A percentile compares a stretch with the other conserved stretches of the same genome.
These are phyloP conservation scores for Dacryopinax spathularia DNA, from an alignment of 768 basidiomycete genomes.

Conservation along the genomic window DNA sequence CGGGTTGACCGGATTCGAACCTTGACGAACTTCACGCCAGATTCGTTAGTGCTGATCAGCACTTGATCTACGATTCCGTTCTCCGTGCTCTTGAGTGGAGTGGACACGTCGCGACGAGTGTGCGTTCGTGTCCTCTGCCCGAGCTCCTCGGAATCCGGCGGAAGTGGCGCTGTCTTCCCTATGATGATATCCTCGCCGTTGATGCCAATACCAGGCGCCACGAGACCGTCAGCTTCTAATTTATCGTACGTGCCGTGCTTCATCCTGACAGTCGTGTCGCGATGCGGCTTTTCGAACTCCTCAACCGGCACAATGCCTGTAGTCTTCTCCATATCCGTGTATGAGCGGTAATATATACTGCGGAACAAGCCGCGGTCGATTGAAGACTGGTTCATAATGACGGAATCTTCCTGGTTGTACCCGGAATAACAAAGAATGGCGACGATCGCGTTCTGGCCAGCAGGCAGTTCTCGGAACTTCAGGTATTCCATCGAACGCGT, in stretches of 20 bases:
- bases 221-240: conserved; percentile 88
- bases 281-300: conserved; percentile 91
- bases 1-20: conserved; percentile 90
- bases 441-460: conserved; percentile 98
- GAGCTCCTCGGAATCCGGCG: conserved; percentile 90
- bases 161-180: conserved; percentile 95
- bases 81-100: conserved; percentile 94
- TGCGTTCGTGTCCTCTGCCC: conserved; percentile 91
- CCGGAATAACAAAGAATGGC: conserved; percentile 98
- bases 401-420: conserved; percentile 99
- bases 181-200: conserved; percentile 97
- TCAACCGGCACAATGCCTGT: conserved; percentile 82
- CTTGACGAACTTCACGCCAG: conserved; percentile 97
- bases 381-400: conserved; percentile 99
- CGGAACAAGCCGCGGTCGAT: conserved; percentile 97
- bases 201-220: conserved; percentile 89
- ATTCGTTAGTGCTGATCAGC: conserved; percentile 86
- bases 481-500: conserved; percentile 99
- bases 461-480: conserved; percentile 94
- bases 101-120: conserved; percentile 89
- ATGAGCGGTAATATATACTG: conserved; percentile 95
- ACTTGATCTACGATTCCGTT: conserved; percentile 97
- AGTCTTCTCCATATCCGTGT: conserved; percentile 97
- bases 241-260: conserved; percentile 99
- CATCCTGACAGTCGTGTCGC: conserved; percentile 86